phyloP scores from a whole-genome alignment of 768 basidiomycete species.

The Psilocybe subaeruginosa region DNA sequence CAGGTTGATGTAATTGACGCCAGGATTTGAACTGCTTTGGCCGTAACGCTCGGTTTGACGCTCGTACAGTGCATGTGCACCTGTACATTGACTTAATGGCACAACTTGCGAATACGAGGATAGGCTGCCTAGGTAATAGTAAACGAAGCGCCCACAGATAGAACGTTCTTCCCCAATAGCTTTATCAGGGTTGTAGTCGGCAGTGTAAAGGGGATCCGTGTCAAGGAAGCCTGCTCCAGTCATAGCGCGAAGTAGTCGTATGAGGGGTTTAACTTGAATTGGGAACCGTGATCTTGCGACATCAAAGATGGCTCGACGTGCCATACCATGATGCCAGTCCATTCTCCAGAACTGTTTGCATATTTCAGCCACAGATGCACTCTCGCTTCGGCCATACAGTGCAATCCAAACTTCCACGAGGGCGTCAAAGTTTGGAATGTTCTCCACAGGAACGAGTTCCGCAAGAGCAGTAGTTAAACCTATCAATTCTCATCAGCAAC shows the following conservation, averaged over 20 bases:
- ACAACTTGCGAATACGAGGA: slow-evolving; percentile 78
- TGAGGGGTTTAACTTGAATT: slow-evolving; percentile 68
- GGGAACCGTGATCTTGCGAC: slow-evolving; percentile 85
- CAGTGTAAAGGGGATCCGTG: slow-evolving; percentile 64
- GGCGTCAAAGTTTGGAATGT: slow-evolving; percentile 73
- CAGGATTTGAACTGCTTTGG: slow-evolving; percentile 45
- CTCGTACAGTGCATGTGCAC: slow-evolving; percentile 75
- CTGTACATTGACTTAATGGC: slow-evolving; percentile 60
- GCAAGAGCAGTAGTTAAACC: slow-evolving; percentile 77
- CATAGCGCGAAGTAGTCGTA: slow-evolving; percentile 77
- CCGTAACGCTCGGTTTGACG: slow-evolving; percentile 64
- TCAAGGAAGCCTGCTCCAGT: slow-evolving; percentile 78
- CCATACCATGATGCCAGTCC: slow-evolving; percentile 68
- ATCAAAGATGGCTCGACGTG: slow-evolving; percentile 82
- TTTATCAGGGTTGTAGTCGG: slow-evolving; percentile 45
- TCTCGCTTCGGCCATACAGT: slow-evolving; percentile 78
- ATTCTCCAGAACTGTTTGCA: slow-evolving; percentile 83
- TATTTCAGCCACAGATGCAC: slow-evolving; percentile 64
- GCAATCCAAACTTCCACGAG: slow-evolving; percentile 80
- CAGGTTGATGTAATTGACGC: slow-evolving; percentile 65
- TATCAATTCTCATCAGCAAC: slow-evolving; percentile 29
- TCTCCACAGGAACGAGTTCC: slow-evolving; percentile 75
- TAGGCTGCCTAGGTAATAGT: slow-evolving; percentile 74
- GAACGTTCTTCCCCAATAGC: slow-evolving; percentile 47
- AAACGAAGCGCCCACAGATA: slow-evolving; percentile 71